A percentile compares a stretch with the other conserved stretches of the same genome.
These are phyloP conservation scores for Somion occarium DNA, from an alignment of 1,284 basidiomycete genomes.

Conservation along the genomic window DNA sequence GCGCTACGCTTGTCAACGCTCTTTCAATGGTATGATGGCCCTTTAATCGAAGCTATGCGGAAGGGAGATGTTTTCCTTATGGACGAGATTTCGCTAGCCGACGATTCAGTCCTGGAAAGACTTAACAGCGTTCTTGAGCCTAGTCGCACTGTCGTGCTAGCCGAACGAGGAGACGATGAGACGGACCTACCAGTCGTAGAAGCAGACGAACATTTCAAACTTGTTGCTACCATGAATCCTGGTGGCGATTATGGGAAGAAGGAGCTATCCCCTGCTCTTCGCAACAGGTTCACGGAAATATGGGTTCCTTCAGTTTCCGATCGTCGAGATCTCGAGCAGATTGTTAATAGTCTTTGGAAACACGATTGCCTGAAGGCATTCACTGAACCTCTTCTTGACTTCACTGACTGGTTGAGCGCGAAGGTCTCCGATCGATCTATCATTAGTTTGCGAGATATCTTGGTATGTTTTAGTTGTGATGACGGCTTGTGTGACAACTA, in stretches of 20 bases:
- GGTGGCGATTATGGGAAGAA: slow-evolving; percentile 99
- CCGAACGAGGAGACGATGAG: slow-evolving; percentile 84
- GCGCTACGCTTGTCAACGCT: slow-evolving; percentile 61
- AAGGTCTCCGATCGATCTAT: slow-evolving; percentile 66
- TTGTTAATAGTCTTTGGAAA: slow-evolving; percentile 75
- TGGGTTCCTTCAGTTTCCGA: slow-evolving; percentile 93
- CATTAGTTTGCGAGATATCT: slow-evolving; percentile 82
- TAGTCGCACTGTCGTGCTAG: slow-evolving; percentile 84
- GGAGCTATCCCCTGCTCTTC: slow-evolving; percentile 93
- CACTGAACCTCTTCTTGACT: slow-evolving; percentile 72
- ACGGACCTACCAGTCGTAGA: slow-evolving; percentile 64
- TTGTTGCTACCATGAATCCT: slow-evolving; percentile 99
- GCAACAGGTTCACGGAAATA: slow-evolving; percentile 99
- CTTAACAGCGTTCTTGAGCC: slow-evolving; percentile 97
- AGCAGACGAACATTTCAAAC: slow-evolving; percentile 74
- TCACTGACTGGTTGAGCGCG: slow-evolving; percentile 76
- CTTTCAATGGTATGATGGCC: slow-evolving; percentile 97
- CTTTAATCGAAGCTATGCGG: slow-evolving; percentile 90
- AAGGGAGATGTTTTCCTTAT: slow-evolving; percentile 85
- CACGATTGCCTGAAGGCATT: slow-evolving; percentile 51
- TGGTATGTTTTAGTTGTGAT: slow-evolving; percentile 48
- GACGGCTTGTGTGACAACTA: neutral
- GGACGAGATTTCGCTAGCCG: slow-evolving; percentile 97
- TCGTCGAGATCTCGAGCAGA: slow-evolving; percentile 73
- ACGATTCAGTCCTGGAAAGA: slow-evolving; percentile 97